Percentiles rank a stretch among this genome's conserved stretches.
phyloP scores from a whole-genome alignment of 2,329 filamentous ascomycete genomes.

The Aspergillus melleus region DNA sequence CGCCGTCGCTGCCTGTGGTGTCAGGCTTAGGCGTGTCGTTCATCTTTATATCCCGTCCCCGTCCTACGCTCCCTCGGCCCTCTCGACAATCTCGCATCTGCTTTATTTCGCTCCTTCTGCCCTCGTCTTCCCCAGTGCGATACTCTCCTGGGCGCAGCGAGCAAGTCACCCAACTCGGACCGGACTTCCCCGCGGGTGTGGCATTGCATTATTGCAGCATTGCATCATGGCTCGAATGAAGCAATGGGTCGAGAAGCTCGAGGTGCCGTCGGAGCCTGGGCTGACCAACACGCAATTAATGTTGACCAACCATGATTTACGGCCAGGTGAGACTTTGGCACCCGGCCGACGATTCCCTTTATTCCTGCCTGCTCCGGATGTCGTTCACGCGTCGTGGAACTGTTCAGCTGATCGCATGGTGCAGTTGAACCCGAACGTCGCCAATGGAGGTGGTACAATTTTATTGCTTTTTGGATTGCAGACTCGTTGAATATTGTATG shows the following conservation, averaged over 20 bases:
- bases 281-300: slow-evolving; percentile 78
- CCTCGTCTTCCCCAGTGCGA: not conserved
- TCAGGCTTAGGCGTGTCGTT: not conserved
- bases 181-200: not conserved
- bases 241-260: slow-evolving; percentile 56
- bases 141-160: too few species aligned
- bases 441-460: slow-evolving; percentile 85
- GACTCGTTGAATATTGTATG: slow-evolving; percentile 77
- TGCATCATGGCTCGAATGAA: slow-evolving; percentile 29
- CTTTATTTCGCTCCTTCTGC: not conserved
- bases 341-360: slow-evolving; percentile 5
- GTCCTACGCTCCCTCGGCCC: not conserved
- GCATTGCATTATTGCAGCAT: not conserved
- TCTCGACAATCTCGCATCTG: not conserved
- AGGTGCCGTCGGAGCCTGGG: slow-evolving; percentile 73
- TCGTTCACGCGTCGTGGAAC: slow-evolving; percentile 1
- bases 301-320: slow-evolving; percentile 82
- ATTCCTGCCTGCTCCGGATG: not conserved
- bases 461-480: slow-evolving; percentile 83
- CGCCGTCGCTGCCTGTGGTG: too few species aligned
- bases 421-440: slow-evolving; percentile 76
- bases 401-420: slow-evolving; percentile 17
- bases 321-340: slow-evolving; percentile 50
- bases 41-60: not conserved
- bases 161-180: too few species aligned